Base-by-base conservation (phyloP, 768 basidiomycete genomes). In the Termitomyces sp. region DNA sequence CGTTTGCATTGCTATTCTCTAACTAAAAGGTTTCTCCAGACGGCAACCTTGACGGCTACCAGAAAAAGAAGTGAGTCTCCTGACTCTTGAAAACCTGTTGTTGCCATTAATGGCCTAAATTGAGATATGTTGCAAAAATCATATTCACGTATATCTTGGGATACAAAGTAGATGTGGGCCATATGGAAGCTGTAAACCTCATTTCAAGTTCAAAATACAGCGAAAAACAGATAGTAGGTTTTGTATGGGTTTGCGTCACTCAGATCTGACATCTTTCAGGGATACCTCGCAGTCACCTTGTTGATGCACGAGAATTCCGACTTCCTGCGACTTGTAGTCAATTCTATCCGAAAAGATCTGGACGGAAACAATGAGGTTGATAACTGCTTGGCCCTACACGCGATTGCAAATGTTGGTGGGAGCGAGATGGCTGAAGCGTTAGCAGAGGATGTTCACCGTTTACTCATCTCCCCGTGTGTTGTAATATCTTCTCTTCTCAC, bases 241-340 rank as follows among this genome's bases (percentile, higher is more conserved):
- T 48, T 22, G 15, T 8, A 22, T 28, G 24, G 55, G 40, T 60
- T 13, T 59, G 64, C 53, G 60, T 60, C 32, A 52, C 28, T 35
- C 32, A 59, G 55, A 39, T 57, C 63, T 65, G 57, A 70, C 46
- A 28, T 7, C 44, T 54, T 39, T 13, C 66, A 98, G 96, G 97
- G 97, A 51, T 99, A 99, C 75, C 88, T 99, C 53, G 97, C 97
- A 16, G 89, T 98, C 6, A 98, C 97, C 2, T 76, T 99, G 42
- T 80, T 99, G 57, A 96, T 99, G 94, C 96, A 98, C 76, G 97
- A 99, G 77, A 96, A 98, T 72, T 97, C 94, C 22, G 96, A 98
- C 70, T 91, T 99, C 66, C 86, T 98, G 52, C 88, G 97, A 24
- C 81, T 99, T 20, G 96, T 98, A 18, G 95, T 98, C 73, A 99